Evolutionary conservation across 805 yeast species (phyloP), one percentile per base, ranked within the genome.

Genomic region (Hanseniaspora guilliermondii): DNA sequence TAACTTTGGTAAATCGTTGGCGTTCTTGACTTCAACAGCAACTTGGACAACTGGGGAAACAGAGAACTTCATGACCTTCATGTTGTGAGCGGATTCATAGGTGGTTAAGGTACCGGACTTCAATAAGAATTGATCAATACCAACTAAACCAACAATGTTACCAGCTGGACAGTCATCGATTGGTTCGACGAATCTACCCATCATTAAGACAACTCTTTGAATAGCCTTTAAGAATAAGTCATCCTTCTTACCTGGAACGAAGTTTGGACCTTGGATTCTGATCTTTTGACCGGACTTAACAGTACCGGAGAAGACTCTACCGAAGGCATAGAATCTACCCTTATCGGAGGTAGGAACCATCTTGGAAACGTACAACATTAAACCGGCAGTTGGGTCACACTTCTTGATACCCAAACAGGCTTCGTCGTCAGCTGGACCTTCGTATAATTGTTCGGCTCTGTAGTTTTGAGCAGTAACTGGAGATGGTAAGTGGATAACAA

Each of bases 281-380:
- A 91, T 96, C 87, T 91, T 91, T 83, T 84, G 87, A 78, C 98
- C 98, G 68, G 96, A 87, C 75, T 77, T 86, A 70, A 93, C 97
- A 70, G 97, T 91, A 88, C 98, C 98, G 67, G 97, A 86, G 80
- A 91, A 91, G 73, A 91, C 97, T 83, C 98, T 93, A 77, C 98
- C 98, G 80, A 91, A 93, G 72, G 98, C 98, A 85, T 88, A 91
- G 95, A 91, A 91, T 80, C 98, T 88, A 83, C 98, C 98, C 82
- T 91, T 93, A 77, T 91, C 98, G 67, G 97, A 91, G 73, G 98
- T 91, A 77, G 98, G 98, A 66, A 91, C 97, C 98, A 91, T 91
- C 96, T 91, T 91, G 77, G 97, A 93, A 71, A 91, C 93, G 88
- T 91, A 91, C 72, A 91, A 82, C 98, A 91, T 91, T 72, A 91